These are phyloP conservation scores for Cicer pinnatifidum DNA, from an alignment of 306 rosid genomes.

Conservation along the genomic window DNA sequence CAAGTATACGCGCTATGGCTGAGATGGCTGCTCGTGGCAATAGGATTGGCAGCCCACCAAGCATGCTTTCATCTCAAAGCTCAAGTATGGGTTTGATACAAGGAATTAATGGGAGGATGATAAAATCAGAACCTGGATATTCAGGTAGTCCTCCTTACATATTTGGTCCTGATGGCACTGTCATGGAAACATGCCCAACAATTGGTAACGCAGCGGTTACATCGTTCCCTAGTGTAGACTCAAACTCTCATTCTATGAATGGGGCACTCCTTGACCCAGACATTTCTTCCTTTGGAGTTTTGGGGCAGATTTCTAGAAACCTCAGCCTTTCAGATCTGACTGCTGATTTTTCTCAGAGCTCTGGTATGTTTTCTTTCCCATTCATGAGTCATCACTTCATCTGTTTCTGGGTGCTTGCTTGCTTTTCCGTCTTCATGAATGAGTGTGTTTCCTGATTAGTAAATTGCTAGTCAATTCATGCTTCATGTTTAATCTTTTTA, in stretches of 20 bases:
- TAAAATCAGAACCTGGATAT: conserved; percentile 73
- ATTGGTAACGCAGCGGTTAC: conserved; percentile 71
- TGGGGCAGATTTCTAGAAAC: conserved; percentile 69
- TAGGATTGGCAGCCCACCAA: conserved; percentile 56
- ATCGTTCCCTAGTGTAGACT: conserved; percentile 58
- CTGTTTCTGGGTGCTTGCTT: conserved; percentile 31
- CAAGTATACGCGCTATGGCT: conserved; percentile 55
- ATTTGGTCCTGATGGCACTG: conserved; percentile 62
- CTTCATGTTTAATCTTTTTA: conserved; percentile 7
- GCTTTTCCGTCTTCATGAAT: conserved; percentile 1
- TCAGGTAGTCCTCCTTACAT: conserved; percentile 53
- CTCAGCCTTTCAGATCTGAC: conserved; percentile 79
- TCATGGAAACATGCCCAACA: conserved; percentile 63
- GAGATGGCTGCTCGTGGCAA: conserved; percentile 60
- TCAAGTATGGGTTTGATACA: conserved; percentile 66
- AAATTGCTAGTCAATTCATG: background rate
- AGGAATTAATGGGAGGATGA: conserved; percentile 70
- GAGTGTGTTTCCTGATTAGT: background rate
- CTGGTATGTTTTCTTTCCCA: conserved; percentile 55
- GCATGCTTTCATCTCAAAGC: conserved; percentile 59
- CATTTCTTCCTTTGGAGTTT: conserved; percentile 62
- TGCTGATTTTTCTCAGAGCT: conserved; percentile 70
- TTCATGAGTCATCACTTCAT: background rate
- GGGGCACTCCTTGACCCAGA: conserved; percentile 67
- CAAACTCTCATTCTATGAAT: conserved; percentile 63